Evolutionary conservation across 306 rosid species (phyloP).

Genomic region (Myrica gale): DNA sequence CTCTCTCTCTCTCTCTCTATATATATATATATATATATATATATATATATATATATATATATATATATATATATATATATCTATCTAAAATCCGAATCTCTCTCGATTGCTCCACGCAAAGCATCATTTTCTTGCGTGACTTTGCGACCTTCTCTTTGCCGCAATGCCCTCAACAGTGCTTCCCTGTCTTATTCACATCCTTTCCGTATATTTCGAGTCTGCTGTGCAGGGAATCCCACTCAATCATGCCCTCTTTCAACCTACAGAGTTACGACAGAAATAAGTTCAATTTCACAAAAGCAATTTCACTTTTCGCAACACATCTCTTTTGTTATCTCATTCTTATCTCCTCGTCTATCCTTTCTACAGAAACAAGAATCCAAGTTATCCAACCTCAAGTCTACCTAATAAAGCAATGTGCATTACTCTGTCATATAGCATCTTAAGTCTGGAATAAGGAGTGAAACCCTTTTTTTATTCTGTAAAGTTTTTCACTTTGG

Average conservation of each 20-base stretch:
- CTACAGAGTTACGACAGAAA: neutral
- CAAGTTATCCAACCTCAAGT: too few species aligned
- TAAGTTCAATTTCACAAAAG: neutral
- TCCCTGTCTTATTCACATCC: constrained; percentile 40
- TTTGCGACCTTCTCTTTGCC: constrained; percentile 25
- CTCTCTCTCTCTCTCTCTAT: neutral
- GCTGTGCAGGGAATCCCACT: constrained; percentile 22
- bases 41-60: neutral
- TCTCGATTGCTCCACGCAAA: constrained; percentile 62
- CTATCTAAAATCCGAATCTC: constrained; percentile 41
- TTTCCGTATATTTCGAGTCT: constrained; percentile 32
- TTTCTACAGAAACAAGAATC: too few species aligned
- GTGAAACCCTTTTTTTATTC: too few species aligned
- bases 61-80: neutral
- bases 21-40: neutral
- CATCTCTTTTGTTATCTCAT: too few species aligned
- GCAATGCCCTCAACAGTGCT: constrained; percentile 19
- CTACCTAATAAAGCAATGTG: too few species aligned
- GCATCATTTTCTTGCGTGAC: constrained; percentile 59
- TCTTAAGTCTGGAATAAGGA: too few species aligned
- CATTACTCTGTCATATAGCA: too few species aligned
- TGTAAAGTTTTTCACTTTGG: too few species aligned
- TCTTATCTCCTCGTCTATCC: too few species aligned
- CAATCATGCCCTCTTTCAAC: constrained; percentile 28
- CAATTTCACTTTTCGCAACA: neutral